Conservation (phyloP, 1,284 basidiomycete genomes). For the Moniliophthora roreri region DNA sequence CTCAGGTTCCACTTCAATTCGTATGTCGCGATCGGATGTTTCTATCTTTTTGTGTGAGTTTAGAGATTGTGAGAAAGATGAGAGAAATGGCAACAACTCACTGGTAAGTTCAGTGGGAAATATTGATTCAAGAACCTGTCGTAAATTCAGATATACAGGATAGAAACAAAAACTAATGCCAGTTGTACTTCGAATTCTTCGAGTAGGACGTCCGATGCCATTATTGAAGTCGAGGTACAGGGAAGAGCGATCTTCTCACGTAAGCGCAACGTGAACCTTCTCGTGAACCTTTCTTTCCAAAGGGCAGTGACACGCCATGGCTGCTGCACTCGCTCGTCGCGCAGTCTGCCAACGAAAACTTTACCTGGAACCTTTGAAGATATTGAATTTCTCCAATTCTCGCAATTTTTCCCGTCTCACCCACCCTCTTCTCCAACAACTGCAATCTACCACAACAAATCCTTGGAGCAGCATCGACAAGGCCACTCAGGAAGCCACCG, state of each 20-base stretch:
- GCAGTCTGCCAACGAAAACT: too few relatives aligned
- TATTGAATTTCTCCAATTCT: too few relatives aligned
- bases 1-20: constrained; percentile 90
- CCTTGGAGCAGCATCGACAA: too few relatives aligned
- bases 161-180: constrained; percentile 4
- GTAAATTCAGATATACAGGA: constrained; percentile 10
- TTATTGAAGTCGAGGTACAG: not conserved
- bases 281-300: not conserved
- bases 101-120: constrained; percentile 93
- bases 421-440: too few relatives aligned
- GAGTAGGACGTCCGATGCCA: constrained; percentile 49
- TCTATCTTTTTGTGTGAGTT: constrained; percentile 63
- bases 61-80: constrained; percentile 31
- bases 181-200: constrained; percentile 86
- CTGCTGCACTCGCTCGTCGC: not conserved
- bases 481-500: too few relatives aligned
- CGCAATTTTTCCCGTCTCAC: too few relatives aligned
- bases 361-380: too few relatives aligned
- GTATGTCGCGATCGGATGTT: constrained; percentile 78
- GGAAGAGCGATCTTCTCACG: not conserved
- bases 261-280: not conserved
- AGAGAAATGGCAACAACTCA: constrained; percentile 46
- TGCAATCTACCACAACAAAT: too few relatives aligned
- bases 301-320: not conserved
- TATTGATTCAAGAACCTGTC: constrained; percentile 91